Base-by-base conservation (phyloP, 129 eudicot genomes). In the Logfia minima region DNA sequence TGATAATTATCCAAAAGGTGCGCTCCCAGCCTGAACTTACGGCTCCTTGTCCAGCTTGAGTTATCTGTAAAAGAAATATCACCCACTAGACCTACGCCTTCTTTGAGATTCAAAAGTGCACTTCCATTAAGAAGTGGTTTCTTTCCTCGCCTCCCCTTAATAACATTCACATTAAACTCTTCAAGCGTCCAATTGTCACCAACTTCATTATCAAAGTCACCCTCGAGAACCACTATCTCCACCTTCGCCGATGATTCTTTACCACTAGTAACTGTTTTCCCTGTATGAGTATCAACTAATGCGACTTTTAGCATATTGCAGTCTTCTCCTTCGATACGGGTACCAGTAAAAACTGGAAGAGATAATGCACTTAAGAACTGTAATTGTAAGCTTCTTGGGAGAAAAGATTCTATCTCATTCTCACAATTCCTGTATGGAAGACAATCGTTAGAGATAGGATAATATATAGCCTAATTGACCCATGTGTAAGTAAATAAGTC, bases 1-100 rank as follows among this genome's bases (percentile, higher is more conserved):
- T 87, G 90, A 80, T 45, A 75, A 68, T 66, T 88, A 70, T 87
- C 92, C 82, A 88, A 69, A 76, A 89, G 79, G 59, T 90, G 87
- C 29, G 97, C 97, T 68, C 98, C 98, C 66, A 94, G 81, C 68
- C 92, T 87, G 78, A 94, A 94, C 68, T 86, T 91, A 74, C 98
- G 98, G 63, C 98, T 91, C 82, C 97, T 89, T 7, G 97, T 94
- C 98, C 98, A 94, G 79, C 98, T 94, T 56, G 98, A 94, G 80
- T 94, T 94, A 79, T 94, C 98, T 3, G 97, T 89, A 66, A 94
- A 94, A 58, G 82, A 87, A 73, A 94, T 75, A 37, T 91, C 88
- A 18, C 96, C 90, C 35, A 94, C 88, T 34, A 82, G 21, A 71
- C 98, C 96, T 53, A 75, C 72, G 16, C 98, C 98, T 41, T 89